These are phyloP conservation scores for Trypanosoma rangeli DNA, from an alignment of 208 protist species.

Conservation along the genomic window DNA sequence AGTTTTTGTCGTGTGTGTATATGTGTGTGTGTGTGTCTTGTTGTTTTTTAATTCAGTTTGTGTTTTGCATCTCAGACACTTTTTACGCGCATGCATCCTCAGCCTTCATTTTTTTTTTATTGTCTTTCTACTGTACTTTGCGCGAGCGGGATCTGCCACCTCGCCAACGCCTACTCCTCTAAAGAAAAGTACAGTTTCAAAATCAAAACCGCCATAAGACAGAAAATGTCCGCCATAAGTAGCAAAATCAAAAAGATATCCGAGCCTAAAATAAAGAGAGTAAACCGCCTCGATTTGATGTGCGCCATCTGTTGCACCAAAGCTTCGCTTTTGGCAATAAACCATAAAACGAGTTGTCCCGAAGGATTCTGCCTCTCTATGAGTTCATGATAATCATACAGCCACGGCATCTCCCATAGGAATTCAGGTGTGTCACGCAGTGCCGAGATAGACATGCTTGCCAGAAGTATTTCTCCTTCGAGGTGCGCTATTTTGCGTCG, in stretches of 20 bases:
- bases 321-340: slow-evolving; percentile 58
- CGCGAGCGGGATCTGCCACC: neutral
- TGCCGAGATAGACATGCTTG: slow-evolving; percentile 51
- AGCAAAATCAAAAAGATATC: slow-evolving; percentile 77
- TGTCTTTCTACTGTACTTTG: neutral
- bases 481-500: slow-evolving; percentile 41
- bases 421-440: slow-evolving; percentile 64
- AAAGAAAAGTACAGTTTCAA: slow-evolving; percentile 57
- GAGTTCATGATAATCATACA: slow-evolving; percentile 61
- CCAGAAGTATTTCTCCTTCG: slow-evolving; percentile 59
- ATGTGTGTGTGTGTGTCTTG: too few relatives aligned
- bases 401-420: slow-evolving; percentile 74
- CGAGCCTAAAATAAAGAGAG: slow-evolving; percentile 76
- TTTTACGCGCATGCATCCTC: too few relatives aligned
- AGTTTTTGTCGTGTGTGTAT: too few relatives aligned
- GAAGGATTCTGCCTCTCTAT: slow-evolving; percentile 55
- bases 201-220: slow-evolving; percentile 53
- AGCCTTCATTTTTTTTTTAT: neutral
- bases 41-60: too few relatives aligned
- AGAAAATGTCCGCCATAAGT: slow-evolving; percentile 58
- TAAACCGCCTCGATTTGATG: slow-evolving; percentile 54
- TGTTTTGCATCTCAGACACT: too few relatives aligned
- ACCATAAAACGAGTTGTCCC: slow-evolving; percentile 56
- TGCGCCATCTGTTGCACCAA: slow-evolving; percentile 61
- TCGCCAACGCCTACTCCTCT: slow-evolving; percentile 10